Percentiles rank a stretch among this genome's conserved stretches.
Evolutionary conservation across 1,284 basidiomycete species (phyloP).

Genomic region (Cutaneotrichosporon dermatis): DNA sequence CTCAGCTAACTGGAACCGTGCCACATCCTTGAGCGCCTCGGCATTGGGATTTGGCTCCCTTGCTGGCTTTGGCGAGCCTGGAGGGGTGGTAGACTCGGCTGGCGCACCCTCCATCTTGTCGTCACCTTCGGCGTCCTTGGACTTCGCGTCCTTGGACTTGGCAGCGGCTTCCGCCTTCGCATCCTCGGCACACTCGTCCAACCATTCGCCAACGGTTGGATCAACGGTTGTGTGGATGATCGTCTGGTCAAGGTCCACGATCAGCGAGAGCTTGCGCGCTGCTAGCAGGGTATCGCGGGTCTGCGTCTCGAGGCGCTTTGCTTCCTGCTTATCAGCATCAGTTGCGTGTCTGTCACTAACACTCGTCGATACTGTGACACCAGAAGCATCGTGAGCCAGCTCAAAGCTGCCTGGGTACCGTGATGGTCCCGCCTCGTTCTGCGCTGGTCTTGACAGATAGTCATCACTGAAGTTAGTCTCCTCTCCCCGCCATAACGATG

Average conservation of each 20-base stretch:
- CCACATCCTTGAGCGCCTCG: slow-evolving; percentile 67
- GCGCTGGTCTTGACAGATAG: slow-evolving; percentile 75
- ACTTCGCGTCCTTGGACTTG: not conserved
- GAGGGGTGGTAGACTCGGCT: slow-evolving; percentile 17
- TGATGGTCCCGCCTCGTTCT: slow-evolving; percentile 54
- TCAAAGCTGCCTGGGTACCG: slow-evolving; percentile 39
- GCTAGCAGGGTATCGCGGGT: slow-evolving; percentile 71
- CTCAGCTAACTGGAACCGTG: slow-evolving; percentile 74
- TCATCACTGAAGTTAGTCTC: slow-evolving; percentile 63
- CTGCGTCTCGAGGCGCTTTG: slow-evolving; percentile 77
- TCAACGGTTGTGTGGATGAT: slow-evolving; percentile 98
- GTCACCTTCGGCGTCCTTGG: slow-evolving; percentile 32
- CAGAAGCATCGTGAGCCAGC: slow-evolving; percentile 45
- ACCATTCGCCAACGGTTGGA: slow-evolving; percentile 97
- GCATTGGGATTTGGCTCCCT: slow-evolving; percentile 43
- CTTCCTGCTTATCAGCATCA: slow-evolving; percentile 66
- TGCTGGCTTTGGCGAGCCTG: slow-evolving; percentile 15
- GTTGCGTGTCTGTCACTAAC: no score
- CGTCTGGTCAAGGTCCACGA: slow-evolving; percentile 97
- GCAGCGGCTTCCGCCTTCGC: slow-evolving; percentile 14
- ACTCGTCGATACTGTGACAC: slow-evolving; percentile 50
- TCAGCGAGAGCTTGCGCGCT: slow-evolving; percentile 78
- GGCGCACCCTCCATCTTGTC: slow-evolving; percentile 57
- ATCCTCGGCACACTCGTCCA: slow-evolving; percentile 63
- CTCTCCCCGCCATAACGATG: slow-evolving; percentile 10